A percentile compares a stretch with the other conserved stretches of the same genome.
phyloP scores from a whole-genome alignment of 176 grass and related monocot genomes.

The Triticum dicoccoides region DNA sequence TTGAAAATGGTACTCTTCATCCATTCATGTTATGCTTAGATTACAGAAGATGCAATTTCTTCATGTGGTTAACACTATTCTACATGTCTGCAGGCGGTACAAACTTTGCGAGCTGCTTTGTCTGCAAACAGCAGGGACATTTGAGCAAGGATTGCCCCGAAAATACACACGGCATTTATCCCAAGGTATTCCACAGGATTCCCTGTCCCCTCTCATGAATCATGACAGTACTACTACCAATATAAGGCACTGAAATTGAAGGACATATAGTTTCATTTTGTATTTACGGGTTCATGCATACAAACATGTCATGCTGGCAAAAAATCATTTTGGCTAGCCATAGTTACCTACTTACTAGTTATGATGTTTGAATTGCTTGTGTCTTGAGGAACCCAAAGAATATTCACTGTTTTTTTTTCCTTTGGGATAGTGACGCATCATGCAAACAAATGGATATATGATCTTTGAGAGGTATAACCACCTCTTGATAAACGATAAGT shows the following conservation, averaged over 20 bases:
- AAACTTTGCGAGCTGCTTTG: constrained; percentile 91
- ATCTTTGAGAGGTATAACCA: not conserved
- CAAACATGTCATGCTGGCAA: not conserved
- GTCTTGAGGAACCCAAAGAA: not conserved
- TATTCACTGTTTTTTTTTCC: not conserved
- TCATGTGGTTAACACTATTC: constrained; percentile 12
- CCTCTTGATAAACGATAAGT: not conserved
- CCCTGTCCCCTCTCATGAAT: not conserved
- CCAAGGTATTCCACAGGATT: constrained; percentile 59
- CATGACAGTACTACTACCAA: not conserved
- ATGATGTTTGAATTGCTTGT: not conserved
- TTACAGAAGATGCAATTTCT: not conserved
- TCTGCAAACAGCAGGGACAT: constrained; percentile 82
- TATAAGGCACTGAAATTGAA: not conserved
- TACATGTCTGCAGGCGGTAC: constrained; percentile 52
- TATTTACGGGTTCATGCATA: not conserved
- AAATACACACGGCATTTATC: constrained; percentile 87
- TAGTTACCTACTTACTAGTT: not conserved
- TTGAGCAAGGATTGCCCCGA: constrained; percentile 89
- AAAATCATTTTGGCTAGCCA: not conserved
- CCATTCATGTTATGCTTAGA: not conserved
- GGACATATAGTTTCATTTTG: not conserved
- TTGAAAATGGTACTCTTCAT: constrained; percentile 64
- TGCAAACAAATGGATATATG: constrained; percentile 5
- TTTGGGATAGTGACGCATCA: not conserved